phyloP scores from a whole-genome alignment of 331 rosid genomes.

The Acacia pycnantha region DNA sequence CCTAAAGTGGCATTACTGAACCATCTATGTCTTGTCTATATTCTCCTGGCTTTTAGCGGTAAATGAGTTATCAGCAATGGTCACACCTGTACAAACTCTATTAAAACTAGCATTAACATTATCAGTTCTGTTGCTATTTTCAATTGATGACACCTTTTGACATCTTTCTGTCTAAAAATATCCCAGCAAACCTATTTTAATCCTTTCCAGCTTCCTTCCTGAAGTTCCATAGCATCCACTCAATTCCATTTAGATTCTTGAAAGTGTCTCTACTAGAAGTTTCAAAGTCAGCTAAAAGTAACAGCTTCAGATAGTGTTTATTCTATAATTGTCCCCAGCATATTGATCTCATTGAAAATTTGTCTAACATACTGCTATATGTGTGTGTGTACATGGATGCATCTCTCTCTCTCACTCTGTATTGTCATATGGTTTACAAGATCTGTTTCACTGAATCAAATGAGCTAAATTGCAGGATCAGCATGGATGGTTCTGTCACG shows the following conservation, averaged over 20 bases:
- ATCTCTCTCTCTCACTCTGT: no score
- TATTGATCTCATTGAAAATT: neutral
- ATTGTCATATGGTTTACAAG: neutral
- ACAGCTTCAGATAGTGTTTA: neutral
- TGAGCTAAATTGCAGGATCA: slow-evolving; percentile 64
- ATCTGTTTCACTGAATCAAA: slow-evolving; percentile 4
- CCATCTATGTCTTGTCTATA: neutral
- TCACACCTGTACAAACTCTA: neutral
- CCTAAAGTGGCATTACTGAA: neutral
- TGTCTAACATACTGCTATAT: neutral
- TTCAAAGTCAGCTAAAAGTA: neutral
- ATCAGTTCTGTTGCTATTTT: neutral
- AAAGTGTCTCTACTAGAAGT: neutral
- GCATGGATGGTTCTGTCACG: slow-evolving; percentile 94
- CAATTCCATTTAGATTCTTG: neutral
- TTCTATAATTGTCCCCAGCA: neutral
- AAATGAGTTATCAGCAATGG: neutral
- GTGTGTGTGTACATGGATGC: neutral
- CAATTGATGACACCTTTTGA: neutral
- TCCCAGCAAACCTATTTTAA: neutral
- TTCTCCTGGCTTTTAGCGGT: neutral
- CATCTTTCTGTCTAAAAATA: neutral
- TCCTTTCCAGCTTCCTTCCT: neutral
- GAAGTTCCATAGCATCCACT: neutral
- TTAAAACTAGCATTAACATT: neutral